Conservation (phyloP, 208 protist species). For the Leishmania martiniquensis region DNA sequence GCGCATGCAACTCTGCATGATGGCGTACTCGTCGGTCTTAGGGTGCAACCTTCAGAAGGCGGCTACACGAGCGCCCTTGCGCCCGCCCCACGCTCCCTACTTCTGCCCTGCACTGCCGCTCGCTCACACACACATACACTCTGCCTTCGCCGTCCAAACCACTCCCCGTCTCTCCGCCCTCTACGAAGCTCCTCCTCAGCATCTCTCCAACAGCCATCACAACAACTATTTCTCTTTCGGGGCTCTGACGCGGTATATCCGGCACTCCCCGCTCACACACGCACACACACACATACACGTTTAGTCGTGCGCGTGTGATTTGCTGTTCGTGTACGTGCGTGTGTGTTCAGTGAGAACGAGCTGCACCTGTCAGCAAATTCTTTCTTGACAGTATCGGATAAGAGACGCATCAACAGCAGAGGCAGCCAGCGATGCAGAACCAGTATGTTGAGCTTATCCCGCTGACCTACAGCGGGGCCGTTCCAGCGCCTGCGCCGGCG, state of each 20-base stretch:
- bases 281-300: slow-evolving; percentile 4
- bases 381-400: background rate
- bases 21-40: background rate
- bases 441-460: slow-evolving; percentile 47
- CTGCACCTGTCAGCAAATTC: too few relatives aligned
- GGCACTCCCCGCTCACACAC: background rate
- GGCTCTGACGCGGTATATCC: too few relatives aligned
- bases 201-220: too few relatives aligned
- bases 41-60: background rate
- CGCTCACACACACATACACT: background rate
- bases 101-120: background rate
- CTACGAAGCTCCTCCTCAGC: too few relatives aligned
- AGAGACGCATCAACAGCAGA: background rate
- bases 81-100: background rate
- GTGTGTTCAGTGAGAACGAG: too few relatives aligned
- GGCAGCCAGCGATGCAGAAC: background rate
- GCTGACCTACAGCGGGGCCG: slow-evolving; percentile 54
- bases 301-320: too few relatives aligned
- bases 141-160: background rate
- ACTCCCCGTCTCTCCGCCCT: background rate
- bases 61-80: background rate
- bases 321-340: too few relatives aligned
- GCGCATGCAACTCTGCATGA: too few relatives aligned
- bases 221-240: too few relatives aligned
- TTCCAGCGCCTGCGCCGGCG: slow-evolving; percentile 51